Base-by-base conservation (phyloP, 176 grass and related monocot genomes). In the Oryza punctata region DNA sequence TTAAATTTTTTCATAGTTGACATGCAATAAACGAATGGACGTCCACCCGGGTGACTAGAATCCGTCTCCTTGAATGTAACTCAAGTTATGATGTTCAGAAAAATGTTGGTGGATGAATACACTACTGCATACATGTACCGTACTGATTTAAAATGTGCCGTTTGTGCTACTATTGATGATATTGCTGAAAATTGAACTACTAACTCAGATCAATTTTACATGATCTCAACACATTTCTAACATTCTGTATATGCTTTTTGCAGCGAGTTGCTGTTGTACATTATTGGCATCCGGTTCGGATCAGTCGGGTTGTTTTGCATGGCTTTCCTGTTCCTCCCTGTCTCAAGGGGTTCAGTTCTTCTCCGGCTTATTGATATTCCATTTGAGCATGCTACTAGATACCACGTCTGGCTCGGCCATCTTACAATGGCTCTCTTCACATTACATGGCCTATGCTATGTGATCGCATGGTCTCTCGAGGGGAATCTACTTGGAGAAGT, bases 391-490 rank as follows among this genome's bases (percentile, higher is more conserved):
- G 96, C 91, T 65, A 98, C 96, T 21, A 91, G 91, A 92, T 98
- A 98, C 84, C 96, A 95, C 50, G 89, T 98, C 49, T 98, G 96
- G 96, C 78, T 98, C n/a, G 96, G 96, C 67, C 96, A 98, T 86
- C 96, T 98, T 57, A 98, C 96, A 18, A 98, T 98, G 96, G 61
- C 84, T 84, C 75, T 95, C 16, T 98, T 98, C 79, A 98, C 96
- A 50, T 78, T 98, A 60, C 96, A 98, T 83, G 96, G 96, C 60
- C 75, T 92, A 29, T 87, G 21, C 52, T 98, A 82, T 83, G 79
- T 94, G 37, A 69, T 87, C 28, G 23, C 83, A 28, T 98, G 87
- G 87, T 82, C 82, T 43, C 82, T 95, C 13, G 33, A 88, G 70
- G 93, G 91, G 11, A 67, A 16, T 4, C 27, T 98, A 45, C 1